Evolutionary conservation across 2,329 filamentous ascomycete species (phyloP).

Genomic region (Aspergillus sp.): DNA sequence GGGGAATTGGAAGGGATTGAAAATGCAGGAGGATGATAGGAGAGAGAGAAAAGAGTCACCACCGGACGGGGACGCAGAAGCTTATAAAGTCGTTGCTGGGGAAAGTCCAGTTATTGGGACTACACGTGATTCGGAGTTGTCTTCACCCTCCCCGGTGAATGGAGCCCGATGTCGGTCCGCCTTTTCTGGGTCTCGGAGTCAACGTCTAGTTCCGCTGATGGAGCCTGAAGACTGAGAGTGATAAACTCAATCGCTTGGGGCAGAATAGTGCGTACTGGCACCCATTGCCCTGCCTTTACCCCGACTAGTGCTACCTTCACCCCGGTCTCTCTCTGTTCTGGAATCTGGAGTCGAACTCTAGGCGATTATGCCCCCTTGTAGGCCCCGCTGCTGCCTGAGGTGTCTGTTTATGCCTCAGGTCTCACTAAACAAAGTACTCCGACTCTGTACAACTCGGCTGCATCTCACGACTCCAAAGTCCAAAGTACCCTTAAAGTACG

Average conservation of each 20-base stretch:
- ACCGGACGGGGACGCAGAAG: constrained; percentile 4
- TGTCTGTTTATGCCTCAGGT: neutral
- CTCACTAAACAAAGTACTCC: neutral
- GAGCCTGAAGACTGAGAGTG: neutral
- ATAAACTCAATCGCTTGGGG: neutral
- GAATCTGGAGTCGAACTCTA: neutral
- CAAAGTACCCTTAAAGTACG: neutral
- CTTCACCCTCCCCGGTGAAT: constrained; percentile 28
- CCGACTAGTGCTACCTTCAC: no score
- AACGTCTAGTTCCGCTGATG: neutral
- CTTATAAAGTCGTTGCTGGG: constrained; percentile 22
- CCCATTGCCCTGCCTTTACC: no score
- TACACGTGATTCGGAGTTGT: constrained; percentile 31
- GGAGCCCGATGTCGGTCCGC: constrained; percentile 10
- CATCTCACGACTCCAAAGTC: neutral
- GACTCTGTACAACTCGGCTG: neutral
- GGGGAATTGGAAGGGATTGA: constrained; percentile 5
- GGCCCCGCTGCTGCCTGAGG: neutral
- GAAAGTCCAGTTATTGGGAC: constrained; percentile 4
- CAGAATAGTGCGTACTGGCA: neutral
- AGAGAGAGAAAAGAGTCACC: constrained; percentile 14
- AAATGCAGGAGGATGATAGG: constrained; percentile 10
- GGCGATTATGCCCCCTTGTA: neutral
- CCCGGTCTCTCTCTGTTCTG: neutral
- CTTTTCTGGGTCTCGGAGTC: neutral